Evolutionary conservation across 2,329 filamentous ascomycete genomes (phyloP), one percentile per base, ranked within the genome.

Genomic region (Curvularia verruculosa): DNA sequence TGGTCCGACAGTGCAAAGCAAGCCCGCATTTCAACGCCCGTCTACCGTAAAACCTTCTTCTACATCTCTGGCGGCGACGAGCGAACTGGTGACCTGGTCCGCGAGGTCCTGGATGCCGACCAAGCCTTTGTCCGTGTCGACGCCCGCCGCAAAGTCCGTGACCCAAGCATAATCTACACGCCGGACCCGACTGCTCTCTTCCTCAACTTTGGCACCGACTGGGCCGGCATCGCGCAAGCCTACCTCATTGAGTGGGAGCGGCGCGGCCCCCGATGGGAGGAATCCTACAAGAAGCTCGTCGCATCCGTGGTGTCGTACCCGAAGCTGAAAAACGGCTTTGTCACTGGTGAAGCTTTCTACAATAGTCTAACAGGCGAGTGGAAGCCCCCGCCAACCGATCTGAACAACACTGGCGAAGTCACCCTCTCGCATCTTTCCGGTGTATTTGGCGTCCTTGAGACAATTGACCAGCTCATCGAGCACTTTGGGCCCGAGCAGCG

Each of bases 191-290:
- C 64, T 10, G 73, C 70, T 15, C 77, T 83, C 0, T 80, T 82
- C 39, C 79, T 86, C 8, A 79, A 82, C 34, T 76, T 87, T 3
- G 85, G 85, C 2, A 85, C 84, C 0, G 85, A 87, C 63, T 87
- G 84, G 83, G 80, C 81, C 0, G 82, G 82, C 0, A 74, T 87
- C 1, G 84, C 85, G 0, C 80, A 81, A 2, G 80, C 80, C 0
- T 87, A 85, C 82, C 77, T 87, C 0, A 79, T 86, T 1, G 85
- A 85, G 55, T 87, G 83, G 82, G 85, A 87, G 65, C 79, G 85
- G 0, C 81, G 81, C 1, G 83, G 84, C 0, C 73, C 81, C 0
- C 76, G 81, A 2, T 85, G 82, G 81, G 72, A 84, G 51, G 81
- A 85, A 63, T 80, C 84, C 1, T 77, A 76, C 26, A 64, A 71